phyloP scores from a whole-genome alignment of 192 early-diverging fungal species.

The Coemansia sp. region DNA sequence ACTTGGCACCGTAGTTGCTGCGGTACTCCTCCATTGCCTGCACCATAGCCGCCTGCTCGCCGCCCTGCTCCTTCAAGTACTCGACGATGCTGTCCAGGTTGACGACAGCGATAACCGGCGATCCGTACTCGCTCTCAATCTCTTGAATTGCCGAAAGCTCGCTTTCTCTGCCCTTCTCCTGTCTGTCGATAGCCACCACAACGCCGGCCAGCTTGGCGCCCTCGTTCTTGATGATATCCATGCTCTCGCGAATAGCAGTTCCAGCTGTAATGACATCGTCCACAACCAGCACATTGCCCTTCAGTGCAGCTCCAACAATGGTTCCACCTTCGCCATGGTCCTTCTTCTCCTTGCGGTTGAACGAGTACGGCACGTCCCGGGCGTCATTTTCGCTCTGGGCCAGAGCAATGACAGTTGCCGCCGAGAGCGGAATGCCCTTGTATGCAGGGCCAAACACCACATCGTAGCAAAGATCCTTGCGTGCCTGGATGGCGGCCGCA shows the following conservation, averaged over 20 bases:
- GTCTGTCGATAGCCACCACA: constrained; percentile 88
- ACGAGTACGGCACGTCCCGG: constrained; percentile 76
- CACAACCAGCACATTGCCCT: constrained; percentile 74
- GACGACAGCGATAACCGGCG: constrained; percentile 85
- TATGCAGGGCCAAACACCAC: constrained; percentile 98
- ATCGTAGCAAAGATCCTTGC: constrained; percentile 68
- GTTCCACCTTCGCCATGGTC: constrained; percentile 98
- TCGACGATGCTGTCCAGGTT: constrained; percentile 82
- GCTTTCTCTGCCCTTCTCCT: constrained; percentile 72
- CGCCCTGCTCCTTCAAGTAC: constrained; percentile 68
- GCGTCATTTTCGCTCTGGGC: constrained; percentile 35
- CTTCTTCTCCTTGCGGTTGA: constrained; percentile 99
- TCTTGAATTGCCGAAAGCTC: constrained; percentile 87
- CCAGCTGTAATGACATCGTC: constrained; percentile 99
- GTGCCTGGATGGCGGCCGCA: constrained; percentile 71
- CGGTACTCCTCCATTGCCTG: constrained; percentile 77
- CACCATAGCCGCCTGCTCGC: constrained; percentile 50
- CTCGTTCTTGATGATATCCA: constrained; percentile 71
- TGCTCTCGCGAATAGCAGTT: constrained; percentile 92
- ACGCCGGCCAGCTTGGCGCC: constrained; percentile 79
- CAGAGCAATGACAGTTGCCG: constrained; percentile 76
- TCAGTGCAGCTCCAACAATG: constrained; percentile 85
- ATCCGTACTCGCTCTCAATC: constrained; percentile 73
- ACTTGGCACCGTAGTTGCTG: constrained; percentile 72
- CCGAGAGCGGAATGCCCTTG: constrained; percentile 95